Evolutionary conservation across 352 stramenopile genomes (phyloP).

Genomic region (Elongisporangium undulatum): DNA sequence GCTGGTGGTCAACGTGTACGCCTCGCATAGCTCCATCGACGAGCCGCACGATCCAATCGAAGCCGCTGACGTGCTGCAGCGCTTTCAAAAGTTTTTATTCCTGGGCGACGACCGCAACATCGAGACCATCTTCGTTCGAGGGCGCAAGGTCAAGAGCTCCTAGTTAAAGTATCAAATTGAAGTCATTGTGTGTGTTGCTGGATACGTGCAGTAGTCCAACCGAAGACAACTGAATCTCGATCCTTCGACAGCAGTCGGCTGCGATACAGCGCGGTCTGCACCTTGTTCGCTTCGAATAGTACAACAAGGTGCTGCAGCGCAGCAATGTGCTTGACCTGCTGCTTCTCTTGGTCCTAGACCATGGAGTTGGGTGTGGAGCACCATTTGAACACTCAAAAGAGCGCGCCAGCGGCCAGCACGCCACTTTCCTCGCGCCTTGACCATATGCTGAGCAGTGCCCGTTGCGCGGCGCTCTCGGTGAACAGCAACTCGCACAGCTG

Average conservation of each 20-base stretch:
- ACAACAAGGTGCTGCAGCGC: constrained; percentile 51
- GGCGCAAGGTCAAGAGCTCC: constrained; percentile 48
- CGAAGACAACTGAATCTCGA: too few relatives aligned
- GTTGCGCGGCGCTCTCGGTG: constrained; percentile 28
- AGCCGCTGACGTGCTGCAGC: constrained; percentile 43
- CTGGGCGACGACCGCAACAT: constrained; percentile 91
- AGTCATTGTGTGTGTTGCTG: background rate
- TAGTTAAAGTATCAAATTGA: background rate
- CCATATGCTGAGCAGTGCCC: constrained; percentile 67
- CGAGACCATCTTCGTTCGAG: constrained; percentile 76
- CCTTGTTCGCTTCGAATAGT: constrained; percentile 59
- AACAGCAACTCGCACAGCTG: constrained; percentile 75
- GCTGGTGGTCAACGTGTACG: constrained; percentile 73
- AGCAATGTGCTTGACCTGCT: constrained; percentile 51
- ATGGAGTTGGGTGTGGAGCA: constrained; percentile 24
- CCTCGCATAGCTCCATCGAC: constrained; percentile 62
- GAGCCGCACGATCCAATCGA: constrained; percentile 37
- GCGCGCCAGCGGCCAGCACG: constrained; percentile 15
- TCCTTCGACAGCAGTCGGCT: background rate
- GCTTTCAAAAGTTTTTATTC: constrained; percentile 91
- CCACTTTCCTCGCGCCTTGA: constrained; percentile 51
- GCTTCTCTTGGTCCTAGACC: constrained; percentile 65
- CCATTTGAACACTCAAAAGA: constrained; percentile 14
- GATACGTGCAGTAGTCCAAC: too few relatives aligned
- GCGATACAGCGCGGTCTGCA: constrained; percentile 71